Evolutionary conservation across 352 stramenopile species (phyloP), one percentile per base, ranked within the genome.

Genomic region (Globisporangium ultimum): DNA sequence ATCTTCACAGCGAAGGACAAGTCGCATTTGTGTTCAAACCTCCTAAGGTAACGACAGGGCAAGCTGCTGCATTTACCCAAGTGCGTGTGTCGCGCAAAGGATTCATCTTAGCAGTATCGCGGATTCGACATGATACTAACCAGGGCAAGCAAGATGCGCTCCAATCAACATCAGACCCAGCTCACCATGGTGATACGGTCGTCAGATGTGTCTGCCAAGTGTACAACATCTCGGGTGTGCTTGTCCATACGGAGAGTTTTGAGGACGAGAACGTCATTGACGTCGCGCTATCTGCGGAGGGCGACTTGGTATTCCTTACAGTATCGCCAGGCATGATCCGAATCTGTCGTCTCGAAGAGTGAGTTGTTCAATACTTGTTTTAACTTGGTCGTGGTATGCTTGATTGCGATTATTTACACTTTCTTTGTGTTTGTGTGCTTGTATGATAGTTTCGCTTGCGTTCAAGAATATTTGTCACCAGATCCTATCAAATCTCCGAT

Each of bases 261-360:
- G 57, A 76, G 17, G 47, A 64, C 13, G 76, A 90, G n/a, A 60
- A 75, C n/a, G 57, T 91, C 10, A 60, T 53, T n/a, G 69, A 80
- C 46, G 45, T 91, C 9, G 68, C 78, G 42, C 59, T 95, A 0
- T 91, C 81, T 8, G 64, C 64, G 5, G 84, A 93, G 69, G 87
- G 87, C 0, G 80, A 89, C 54, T 48, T 93, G 22, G 62, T 91
- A 17, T 77, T 93, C 36, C 51, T 91, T 11, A 91, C 83, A 15
- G 57, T 92, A 2, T 54, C 67, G 2, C 55, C 72, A 0, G 66
- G 67, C 1, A 72, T 71, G 3, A 65, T 93, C 14, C 74, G 84
- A 32, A 73, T 92, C 50, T 95, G 76, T 47, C 84, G 83, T 42
- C 70, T 90, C 12, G 83, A 93, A 55, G 87, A 95, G 86, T 95